These are phyloP conservation scores for Candida pini DNA, from an alignment of 805 yeast genomes.

Conservation along the genomic window DNA sequence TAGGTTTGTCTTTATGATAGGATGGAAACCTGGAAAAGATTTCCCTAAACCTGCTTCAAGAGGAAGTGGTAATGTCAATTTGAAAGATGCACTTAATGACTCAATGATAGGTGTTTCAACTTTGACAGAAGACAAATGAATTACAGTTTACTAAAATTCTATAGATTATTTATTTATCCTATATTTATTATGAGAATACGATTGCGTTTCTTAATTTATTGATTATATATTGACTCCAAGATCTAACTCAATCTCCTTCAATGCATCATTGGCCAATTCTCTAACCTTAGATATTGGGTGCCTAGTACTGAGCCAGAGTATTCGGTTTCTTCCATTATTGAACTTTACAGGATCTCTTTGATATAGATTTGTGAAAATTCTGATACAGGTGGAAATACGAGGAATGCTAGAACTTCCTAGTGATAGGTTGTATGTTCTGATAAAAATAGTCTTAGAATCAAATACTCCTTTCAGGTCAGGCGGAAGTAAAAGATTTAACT, in stretches of 20 bases:
- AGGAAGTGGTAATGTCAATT: slow-evolving; percentile 63
- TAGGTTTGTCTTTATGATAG: slow-evolving; percentile 76
- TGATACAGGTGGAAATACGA: slow-evolving; percentile 35
- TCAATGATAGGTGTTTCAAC: slow-evolving; percentile 4
- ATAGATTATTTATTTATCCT: slow-evolving; percentile 1
- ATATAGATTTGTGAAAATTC: slow-evolving; percentile 38
- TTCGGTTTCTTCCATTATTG: slow-evolving; percentile 16
- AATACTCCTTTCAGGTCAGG: slow-evolving; percentile 8
- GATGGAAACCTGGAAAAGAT: slow-evolving; percentile 71
- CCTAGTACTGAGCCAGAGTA: slow-evolving; percentile 18
- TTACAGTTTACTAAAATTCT: not conserved
- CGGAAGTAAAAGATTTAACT: slow-evolving; percentile 32
- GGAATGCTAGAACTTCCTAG: slow-evolving; percentile 38
- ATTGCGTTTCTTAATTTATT: too few species aligned
- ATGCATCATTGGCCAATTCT: slow-evolving; percentile 14
- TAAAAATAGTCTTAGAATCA: slow-evolving; percentile 32
- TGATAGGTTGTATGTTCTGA: slow-evolving; percentile 51
- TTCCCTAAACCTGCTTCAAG: slow-evolving; percentile 72
- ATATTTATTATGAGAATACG: too few species aligned
- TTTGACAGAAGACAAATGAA: slow-evolving; percentile 13
- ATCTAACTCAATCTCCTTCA: slow-evolving; percentile 16
- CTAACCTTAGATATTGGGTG: slow-evolving; percentile 20
- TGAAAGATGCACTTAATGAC: slow-evolving; percentile 52
- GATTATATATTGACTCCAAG: not conserved
- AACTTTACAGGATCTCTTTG: slow-evolving; percentile 6